phyloP scores from a whole-genome alignment of 345 rosid genomes.

The Carallia brachiata region DNA sequence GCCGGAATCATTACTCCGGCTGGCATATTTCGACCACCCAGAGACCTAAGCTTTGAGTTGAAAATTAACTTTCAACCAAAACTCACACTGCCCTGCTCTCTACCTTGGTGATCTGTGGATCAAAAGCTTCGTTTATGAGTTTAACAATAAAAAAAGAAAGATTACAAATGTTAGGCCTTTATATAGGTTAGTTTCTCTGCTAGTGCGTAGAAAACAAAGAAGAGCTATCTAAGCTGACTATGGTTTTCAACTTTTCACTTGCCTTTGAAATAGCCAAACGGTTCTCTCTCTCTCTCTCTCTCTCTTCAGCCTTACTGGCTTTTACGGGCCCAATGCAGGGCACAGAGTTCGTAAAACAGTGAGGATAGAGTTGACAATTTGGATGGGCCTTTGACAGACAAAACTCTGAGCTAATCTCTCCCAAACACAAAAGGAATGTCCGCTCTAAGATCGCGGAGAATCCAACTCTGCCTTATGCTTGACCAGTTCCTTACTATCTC shows the following conservation, averaged over 20 bases:
- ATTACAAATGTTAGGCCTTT: no score
- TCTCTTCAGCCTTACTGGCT: constrained; percentile 3
- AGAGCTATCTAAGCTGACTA: no score
- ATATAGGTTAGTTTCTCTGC: no score
- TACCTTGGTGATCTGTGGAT: neutral
- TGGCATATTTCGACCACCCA: constrained; percentile 41
- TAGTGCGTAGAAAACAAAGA: no score
- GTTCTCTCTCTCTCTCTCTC: constrained; percentile 3
- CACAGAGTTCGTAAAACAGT: constrained; percentile 5
- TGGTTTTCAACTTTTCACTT: no score
- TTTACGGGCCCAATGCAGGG: constrained; percentile 16
- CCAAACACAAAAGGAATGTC: constrained; percentile 3
- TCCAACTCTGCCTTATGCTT: constrained; percentile 24
- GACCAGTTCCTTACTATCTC: constrained; percentile 17
- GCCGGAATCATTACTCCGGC: constrained; percentile 65
- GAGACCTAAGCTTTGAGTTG: constrained; percentile 18
- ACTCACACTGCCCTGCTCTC: neutral
- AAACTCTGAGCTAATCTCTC: constrained; percentile 14
- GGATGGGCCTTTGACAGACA: constrained; percentile 16
- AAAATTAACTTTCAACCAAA: neutral
- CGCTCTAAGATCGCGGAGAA: constrained; percentile 31
- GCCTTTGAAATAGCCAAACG: neutral
- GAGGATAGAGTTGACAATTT: constrained; percentile 29
- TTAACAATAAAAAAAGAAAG: no score
- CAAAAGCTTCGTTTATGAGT: neutral